Percentiles rank a stretch among this genome's conserved stretches.
These are phyloP conservation scores for Pseudognaphalium luteoalbum DNA, from an alignment of 129 eudicot genomes.

Conservation along the genomic window DNA sequence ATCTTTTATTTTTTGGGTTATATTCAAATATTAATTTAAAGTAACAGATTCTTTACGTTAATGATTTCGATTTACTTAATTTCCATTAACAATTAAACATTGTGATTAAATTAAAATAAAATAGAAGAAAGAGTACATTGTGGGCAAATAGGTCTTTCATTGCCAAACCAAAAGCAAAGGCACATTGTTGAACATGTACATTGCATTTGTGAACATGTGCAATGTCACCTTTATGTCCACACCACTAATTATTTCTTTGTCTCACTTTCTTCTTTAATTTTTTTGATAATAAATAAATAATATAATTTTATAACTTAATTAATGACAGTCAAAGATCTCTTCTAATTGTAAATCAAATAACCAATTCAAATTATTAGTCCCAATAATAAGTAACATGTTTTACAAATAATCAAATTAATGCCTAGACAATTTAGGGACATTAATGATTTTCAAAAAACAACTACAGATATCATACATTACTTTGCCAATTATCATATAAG, in stretches of 20 bases:
- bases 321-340: conserved; percentile 24
- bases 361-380: background rate
- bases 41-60: too few relatives aligned
- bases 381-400: background rate
- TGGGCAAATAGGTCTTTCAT: conserved; percentile 46
- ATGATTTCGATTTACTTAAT: too few relatives aligned
- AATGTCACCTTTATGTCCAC: conserved; percentile 43
- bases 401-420: too few relatives aligned
- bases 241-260: conserved; percentile 33
- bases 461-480: too few relatives aligned
- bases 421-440: too few relatives aligned
- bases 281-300: background rate
- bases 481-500: too few relatives aligned
- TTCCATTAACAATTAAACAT: background rate
- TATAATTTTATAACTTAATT: background rate
- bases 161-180: conserved; percentile 41
- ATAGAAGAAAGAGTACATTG: conserved; percentile 17
- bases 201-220: conserved; percentile 48
- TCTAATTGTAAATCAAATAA: background rate
- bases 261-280: background rate
- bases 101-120: background rate
- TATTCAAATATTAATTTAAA: too few relatives aligned
- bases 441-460: too few relatives aligned
- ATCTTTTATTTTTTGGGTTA: too few relatives aligned
- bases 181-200: conserved; percentile 44